Percentiles rank a stretch among this genome's conserved stretches.
phyloP scores from a whole-genome alignment of 2,329 filamentous ascomycete genomes.

The Pyricularia sp. region DNA sequence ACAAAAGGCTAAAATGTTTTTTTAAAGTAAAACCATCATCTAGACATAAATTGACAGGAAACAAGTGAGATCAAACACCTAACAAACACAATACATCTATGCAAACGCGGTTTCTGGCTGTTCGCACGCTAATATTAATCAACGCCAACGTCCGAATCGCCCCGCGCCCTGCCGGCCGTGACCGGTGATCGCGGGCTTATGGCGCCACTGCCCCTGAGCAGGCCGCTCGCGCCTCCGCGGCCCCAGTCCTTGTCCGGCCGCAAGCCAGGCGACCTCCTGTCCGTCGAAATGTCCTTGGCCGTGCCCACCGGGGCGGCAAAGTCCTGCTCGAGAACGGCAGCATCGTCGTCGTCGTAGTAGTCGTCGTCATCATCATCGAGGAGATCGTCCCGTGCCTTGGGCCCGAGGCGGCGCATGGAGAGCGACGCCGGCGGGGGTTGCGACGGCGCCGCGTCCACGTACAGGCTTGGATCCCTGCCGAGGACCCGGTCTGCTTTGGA shows the following conservation, averaged over 20 bases:
- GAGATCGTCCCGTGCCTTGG: slow-evolving; percentile 31
- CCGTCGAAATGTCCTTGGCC: slow-evolving; percentile 11
- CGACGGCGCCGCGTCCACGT: slow-evolving; percentile 34
- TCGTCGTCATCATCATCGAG: slow-evolving; percentile 30
- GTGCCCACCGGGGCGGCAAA: slow-evolving; percentile 25
- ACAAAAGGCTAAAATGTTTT: not conserved
- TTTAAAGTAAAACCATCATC: not conserved
- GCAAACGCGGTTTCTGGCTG: not conserved
- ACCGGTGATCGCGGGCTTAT: not conserved
- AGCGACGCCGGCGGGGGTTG: slow-evolving; percentile 23
- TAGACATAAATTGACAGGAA: not conserved
- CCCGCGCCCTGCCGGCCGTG: not conserved
- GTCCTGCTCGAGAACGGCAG: slow-evolving; percentile 22
- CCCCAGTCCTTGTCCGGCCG: slow-evolving; percentile 18
- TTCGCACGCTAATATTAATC: not conserved
- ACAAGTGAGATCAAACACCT: not conserved
- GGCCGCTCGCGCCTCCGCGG: slow-evolving; percentile 21
- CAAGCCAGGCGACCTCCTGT: not conserved
- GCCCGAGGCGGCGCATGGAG: slow-evolving; percentile 35
- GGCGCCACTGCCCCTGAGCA: slow-evolving; percentile 13
- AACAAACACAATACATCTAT: not conserved
- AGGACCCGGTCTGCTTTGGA: slow-evolving; percentile 51
- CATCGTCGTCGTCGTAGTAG: slow-evolving; percentile 19
- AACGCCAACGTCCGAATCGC: not conserved
- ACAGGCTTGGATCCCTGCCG: slow-evolving; percentile 46